A percentile compares a stretch with the other conserved stretches of the same genome.
These are phyloP conservation scores for Termitomyces sp. DNA, from an alignment of 768 basidiomycete genomes.

Conservation along the genomic window DNA sequence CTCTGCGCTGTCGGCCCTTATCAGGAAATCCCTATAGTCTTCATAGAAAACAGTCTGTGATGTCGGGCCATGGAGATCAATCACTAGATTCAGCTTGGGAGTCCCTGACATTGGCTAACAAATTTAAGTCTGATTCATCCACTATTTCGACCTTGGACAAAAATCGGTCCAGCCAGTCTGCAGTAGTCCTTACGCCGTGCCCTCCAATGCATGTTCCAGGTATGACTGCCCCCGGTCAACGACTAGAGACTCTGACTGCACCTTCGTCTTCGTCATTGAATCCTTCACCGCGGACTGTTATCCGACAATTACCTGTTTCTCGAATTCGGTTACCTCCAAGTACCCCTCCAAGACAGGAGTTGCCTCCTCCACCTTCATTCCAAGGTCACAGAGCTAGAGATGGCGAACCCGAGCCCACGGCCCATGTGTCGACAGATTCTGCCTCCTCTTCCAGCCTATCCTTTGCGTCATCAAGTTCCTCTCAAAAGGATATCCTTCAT, in stretches of 20 bases:
- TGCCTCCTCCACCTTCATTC: constrained; percentile 39
- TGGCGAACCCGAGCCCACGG: constrained; percentile 11
- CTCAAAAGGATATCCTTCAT: constrained; percentile 20
- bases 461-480: constrained; percentile 34
- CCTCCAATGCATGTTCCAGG: constrained; percentile 42
- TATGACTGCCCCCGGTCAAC: constrained; percentile 35
- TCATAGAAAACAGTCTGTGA: constrained; percentile 17
- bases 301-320: constrained; percentile 38
- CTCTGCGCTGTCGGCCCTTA: not conserved
- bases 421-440: constrained; percentile 17
- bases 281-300: constrained; percentile 27
- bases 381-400: constrained; percentile 5
- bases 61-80: constrained; percentile 12
- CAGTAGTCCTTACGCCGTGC: constrained; percentile 23
- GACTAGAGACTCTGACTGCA: constrained; percentile 16
- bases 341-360: constrained; percentile 42
- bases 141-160: constrained; percentile 22
- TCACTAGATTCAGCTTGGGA: constrained; percentile 20
- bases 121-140: constrained; percentile 21
- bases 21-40: constrained; percentile 26
- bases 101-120: constrained; percentile 10
- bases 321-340: constrained; percentile 36
- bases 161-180: constrained; percentile 28
- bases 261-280: constrained; percentile 9
- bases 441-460: constrained; percentile 35